Evolutionary conservation across 441 rosid genomes (phyloP).

Genomic region (Geranium incanum): DNA sequence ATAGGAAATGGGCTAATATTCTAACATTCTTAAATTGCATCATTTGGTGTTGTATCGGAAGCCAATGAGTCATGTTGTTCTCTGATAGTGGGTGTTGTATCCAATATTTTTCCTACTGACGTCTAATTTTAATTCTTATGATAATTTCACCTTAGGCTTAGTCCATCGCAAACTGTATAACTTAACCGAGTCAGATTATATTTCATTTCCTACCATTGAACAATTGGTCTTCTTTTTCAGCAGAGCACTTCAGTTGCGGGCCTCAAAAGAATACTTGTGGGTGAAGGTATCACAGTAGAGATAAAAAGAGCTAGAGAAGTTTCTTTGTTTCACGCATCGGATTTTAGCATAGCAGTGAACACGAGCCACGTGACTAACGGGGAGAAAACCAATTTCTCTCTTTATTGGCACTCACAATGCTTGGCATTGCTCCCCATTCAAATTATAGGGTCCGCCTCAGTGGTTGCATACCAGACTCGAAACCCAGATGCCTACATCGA

Average conservation of each 20-base stretch:
- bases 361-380: conserved; percentile 15
- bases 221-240: conserved; percentile 31
- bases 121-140: not conserved
- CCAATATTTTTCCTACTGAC: not conserved
- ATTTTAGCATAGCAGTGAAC: conserved; percentile 23
- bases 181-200: not conserved
- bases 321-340: conserved; percentile 39
- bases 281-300: conserved; percentile 60
- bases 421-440: conserved; percentile 42
- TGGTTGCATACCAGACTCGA: conserved; percentile 42
- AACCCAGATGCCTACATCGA: conserved; percentile 36
- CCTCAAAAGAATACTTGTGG: conserved; percentile 51
- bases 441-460: conserved; percentile 51
- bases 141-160: not conserved
- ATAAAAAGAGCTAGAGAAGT: conserved; percentile 48
- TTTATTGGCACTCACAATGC: conserved; percentile 32
- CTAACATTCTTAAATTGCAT: too few species aligned
- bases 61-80: too few species aligned
- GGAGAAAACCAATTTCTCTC: conserved; percentile 24
- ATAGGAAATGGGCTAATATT: too few species aligned
- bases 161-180: not conserved
- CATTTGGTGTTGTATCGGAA: too few species aligned
- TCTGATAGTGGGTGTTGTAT: too few species aligned
- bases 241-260: conserved; percentile 40
- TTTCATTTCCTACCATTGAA: conserved; percentile 7